A percentile compares a stretch with the other conserved stretches of the same genome.
phyloP scores from a whole-genome alignment of 1,284 basidiomycete genomes.

The Peniophora sp. region DNA sequence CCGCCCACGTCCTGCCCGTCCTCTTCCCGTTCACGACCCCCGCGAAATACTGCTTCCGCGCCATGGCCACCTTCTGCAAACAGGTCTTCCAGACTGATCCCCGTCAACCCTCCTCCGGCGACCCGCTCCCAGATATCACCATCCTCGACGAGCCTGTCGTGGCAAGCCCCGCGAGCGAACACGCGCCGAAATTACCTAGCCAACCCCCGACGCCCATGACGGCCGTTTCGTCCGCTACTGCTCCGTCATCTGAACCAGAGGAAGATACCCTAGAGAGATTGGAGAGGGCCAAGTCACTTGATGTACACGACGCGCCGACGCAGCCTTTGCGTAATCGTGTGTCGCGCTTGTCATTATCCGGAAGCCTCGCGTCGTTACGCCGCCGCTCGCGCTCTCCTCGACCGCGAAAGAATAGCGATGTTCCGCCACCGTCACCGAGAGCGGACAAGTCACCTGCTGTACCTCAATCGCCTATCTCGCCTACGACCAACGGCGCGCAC shows the following conservation, averaged over 20 bases:
- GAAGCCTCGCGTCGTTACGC: background rate
- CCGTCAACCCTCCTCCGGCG: constrained; percentile 1
- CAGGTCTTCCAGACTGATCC: constrained; percentile 40
- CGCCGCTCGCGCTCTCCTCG: background rate
- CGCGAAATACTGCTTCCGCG: constrained; percentile 71
- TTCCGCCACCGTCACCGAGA: no score
- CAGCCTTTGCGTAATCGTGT: background rate
- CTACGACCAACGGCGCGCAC: background rate
- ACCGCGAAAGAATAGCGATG: no score
- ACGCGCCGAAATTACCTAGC: no score
- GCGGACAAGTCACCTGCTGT: background rate
- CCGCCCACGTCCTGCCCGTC: constrained; percentile 69
- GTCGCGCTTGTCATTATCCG: background rate
- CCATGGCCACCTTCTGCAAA: constrained; percentile 61
- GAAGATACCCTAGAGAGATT: background rate
- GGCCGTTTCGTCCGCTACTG: background rate
- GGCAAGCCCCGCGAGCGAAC: background rate
- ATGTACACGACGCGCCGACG: background rate
- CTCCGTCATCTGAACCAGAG: background rate
- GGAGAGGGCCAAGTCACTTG: background rate
- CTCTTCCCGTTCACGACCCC: constrained; percentile 81
- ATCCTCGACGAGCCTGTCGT: background rate
- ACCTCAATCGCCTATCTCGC: no score
- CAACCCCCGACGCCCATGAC: no score
- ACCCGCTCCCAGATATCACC: constrained; percentile 9